These are phyloP conservation scores for Raffaelea albimanens DNA, from an alignment of 2,329 filamentous ascomycete species.

Conservation along the genomic window DNA sequence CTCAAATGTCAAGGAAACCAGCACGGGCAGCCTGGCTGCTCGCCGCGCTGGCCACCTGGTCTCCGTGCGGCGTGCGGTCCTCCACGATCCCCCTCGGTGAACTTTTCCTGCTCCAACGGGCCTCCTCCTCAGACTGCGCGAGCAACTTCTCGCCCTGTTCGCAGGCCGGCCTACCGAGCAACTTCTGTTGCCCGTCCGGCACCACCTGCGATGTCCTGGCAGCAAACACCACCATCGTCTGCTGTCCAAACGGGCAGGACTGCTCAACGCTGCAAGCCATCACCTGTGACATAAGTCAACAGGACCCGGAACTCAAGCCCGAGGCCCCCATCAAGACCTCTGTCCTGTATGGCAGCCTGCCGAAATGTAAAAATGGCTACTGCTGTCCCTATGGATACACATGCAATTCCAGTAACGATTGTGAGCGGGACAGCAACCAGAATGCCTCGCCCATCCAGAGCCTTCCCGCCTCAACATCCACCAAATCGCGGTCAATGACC, in stretches of 20 bases:
- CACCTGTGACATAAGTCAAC: constrained; percentile 53
- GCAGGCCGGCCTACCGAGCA: constrained; percentile 40
- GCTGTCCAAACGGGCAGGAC: constrained; percentile 51
- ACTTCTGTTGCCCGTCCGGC: constrained; percentile 55
- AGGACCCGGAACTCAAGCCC: constrained; percentile 49
- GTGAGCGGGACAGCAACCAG: constrained; percentile 44
- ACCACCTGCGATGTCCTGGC: constrained; percentile 52
- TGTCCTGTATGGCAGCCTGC: constrained; percentile 45
- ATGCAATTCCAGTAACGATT: constrained; percentile 43
- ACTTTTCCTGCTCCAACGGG: constrained; percentile 2
- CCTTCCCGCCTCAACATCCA: constrained; percentile 12
- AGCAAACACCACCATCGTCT: constrained; percentile 57
- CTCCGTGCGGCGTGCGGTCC: constrained; percentile 20
- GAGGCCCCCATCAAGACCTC: constrained; percentile 57
- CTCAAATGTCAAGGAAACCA: constrained; percentile 5
- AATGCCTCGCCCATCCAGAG: constrained; percentile 17
- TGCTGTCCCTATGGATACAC: constrained; percentile 69
- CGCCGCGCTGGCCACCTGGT: constrained; percentile 19
- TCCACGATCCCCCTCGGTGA: constrained; percentile 20
- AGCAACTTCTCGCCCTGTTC: constrained; percentile 43
- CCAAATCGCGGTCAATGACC: constrained; percentile 13
- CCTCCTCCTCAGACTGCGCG: constrained; percentile 1
- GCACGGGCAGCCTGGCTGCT: constrained; percentile 25
- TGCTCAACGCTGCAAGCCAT: constrained; percentile 57
- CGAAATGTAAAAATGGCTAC: constrained; percentile 41